Evolutionary conservation across 2,329 filamentous ascomycete species (phyloP).

Genomic region (Incumbomyces lentus): DNA sequence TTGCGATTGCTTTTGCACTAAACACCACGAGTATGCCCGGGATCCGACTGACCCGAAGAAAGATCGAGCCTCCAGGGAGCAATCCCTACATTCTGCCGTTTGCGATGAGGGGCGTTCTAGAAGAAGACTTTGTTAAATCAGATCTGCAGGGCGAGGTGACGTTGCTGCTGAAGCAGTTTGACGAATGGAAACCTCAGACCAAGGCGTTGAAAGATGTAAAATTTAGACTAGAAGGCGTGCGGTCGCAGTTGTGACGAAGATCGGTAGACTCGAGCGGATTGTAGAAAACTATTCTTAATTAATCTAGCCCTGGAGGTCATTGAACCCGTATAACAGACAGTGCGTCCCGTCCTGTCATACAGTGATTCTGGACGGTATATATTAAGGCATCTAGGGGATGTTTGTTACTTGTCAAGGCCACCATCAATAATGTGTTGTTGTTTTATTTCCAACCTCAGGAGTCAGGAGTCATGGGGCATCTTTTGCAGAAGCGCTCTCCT

Average conservation of each 20-base stretch:
- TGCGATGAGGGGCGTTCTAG: conserved; percentile 86
- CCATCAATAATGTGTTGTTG: no score
- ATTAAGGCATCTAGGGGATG: no score
- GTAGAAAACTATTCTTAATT: no score
- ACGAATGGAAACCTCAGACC: conserved; percentile 80
- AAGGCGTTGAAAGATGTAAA: conserved; percentile 95
- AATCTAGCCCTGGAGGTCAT: no score
- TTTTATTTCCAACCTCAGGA: no score
- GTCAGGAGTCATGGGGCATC: no score
- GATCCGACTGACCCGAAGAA: conserved; percentile 43
- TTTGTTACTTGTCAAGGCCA: no score
- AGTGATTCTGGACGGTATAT: no score
- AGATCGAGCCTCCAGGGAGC: conserved; percentile 31
- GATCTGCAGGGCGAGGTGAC: conserved; percentile 68
- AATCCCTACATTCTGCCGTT: conserved; percentile 92
- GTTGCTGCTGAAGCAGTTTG: conserved; percentile 74
- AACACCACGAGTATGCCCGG: conserved; percentile 53
- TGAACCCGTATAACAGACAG: no score
- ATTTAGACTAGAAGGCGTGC: conserved; percentile 81
- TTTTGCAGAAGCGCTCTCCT: no score
- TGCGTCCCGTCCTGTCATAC: no score
- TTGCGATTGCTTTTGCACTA: conserved; percentile 62
- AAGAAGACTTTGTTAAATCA: conserved; percentile 81
- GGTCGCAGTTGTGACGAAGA: conserved; percentile 57
- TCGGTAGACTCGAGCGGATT: no score